phyloP scores from a whole-genome alignment of 345 rosid genomes.

The Euclidium syriacum region DNA sequence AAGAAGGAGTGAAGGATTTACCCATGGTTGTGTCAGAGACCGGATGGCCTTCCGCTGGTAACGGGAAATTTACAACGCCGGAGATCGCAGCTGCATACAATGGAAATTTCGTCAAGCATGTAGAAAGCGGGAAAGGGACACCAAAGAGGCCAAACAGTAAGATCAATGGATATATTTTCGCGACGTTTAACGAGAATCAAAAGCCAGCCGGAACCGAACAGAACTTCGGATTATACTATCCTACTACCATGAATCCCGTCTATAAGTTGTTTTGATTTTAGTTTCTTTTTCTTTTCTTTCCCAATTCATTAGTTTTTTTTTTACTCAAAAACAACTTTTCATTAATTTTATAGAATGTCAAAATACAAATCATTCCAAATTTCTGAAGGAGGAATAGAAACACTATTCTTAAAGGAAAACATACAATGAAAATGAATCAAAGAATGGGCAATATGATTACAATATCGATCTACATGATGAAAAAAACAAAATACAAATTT shows the following conservation, averaged over 20 bases:
- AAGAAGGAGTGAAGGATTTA: neutral
- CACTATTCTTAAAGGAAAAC: no score
- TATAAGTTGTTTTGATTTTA: conserved; percentile 22
- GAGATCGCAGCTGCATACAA: conserved; percentile 19
- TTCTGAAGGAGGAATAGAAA: no score
- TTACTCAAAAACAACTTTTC: no score
- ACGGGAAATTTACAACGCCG: conserved; percentile 16
- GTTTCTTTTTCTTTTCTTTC: no score
- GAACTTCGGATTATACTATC: conserved; percentile 19
- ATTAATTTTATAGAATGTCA: no score
- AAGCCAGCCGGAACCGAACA: conserved; percentile 20
- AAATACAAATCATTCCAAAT: no score
- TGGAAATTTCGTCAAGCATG: conserved; percentile 10
- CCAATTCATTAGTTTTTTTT: no score
- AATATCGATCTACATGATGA: no score
- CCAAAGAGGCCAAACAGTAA: conserved; percentile 29
- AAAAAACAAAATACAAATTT: no score
- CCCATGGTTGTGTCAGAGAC: conserved; percentile 32
- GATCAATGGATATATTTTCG: conserved; percentile 8
- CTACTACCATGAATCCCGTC: conserved; percentile 12
- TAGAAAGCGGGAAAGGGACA: conserved; percentile 19
- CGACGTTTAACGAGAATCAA: conserved; percentile 24
- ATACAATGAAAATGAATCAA: no score
- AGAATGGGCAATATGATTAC: no score
- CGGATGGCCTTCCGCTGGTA: conserved; percentile 43